Evolutionary conservation across 495 filamentous ascomycete genomes (phyloP).

Genomic region (Monascus purpureus): DNA sequence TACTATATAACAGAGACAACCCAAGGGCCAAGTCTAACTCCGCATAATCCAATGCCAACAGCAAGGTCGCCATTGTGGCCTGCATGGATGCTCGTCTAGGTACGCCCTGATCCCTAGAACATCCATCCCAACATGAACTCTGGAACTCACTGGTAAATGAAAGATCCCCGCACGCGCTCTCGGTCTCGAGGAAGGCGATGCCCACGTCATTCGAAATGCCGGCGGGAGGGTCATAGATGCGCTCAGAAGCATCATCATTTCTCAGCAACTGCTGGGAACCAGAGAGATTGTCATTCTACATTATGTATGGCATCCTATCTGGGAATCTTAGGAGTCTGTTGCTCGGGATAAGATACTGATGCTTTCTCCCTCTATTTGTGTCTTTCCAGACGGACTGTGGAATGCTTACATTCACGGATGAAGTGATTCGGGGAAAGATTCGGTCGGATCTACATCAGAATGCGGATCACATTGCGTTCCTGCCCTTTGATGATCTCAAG

Average conservation of each 20-base stretch:
- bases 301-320: slow-evolving; percentile 35
- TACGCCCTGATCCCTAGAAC: slow-evolving; percentile 2
- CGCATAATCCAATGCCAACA: slow-evolving; percentile 1
- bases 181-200: slow-evolving; percentile 61
- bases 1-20: no score
- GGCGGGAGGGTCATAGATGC: slow-evolving; percentile 56
- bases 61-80: slow-evolving; percentile 37
- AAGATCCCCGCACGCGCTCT: slow-evolving; percentile 51
- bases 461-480: slow-evolving; percentile 38
- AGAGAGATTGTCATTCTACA: slow-evolving; percentile 64
- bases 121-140: background rate
- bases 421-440: slow-evolving; percentile 43
- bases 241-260: slow-evolving; percentile 62
- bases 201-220: slow-evolving; percentile 70
- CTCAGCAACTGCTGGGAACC: slow-evolving; percentile 71
- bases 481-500: slow-evolving; percentile 51
- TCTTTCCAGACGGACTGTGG: slow-evolving; percentile 52
- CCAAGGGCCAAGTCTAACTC: no score
- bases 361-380: no score
- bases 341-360: no score
- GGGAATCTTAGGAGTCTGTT: no score
- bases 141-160: background rate
- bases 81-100: slow-evolving; percentile 78
- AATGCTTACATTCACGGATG: slow-evolving; percentile 68
- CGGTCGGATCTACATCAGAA: slow-evolving; percentile 41